Percentiles rank a stretch among this genome's conserved stretches.
phyloP scores from a whole-genome alignment of 2,329 filamentous ascomycete genomes.

The Diaporthe amygdali region DNA sequence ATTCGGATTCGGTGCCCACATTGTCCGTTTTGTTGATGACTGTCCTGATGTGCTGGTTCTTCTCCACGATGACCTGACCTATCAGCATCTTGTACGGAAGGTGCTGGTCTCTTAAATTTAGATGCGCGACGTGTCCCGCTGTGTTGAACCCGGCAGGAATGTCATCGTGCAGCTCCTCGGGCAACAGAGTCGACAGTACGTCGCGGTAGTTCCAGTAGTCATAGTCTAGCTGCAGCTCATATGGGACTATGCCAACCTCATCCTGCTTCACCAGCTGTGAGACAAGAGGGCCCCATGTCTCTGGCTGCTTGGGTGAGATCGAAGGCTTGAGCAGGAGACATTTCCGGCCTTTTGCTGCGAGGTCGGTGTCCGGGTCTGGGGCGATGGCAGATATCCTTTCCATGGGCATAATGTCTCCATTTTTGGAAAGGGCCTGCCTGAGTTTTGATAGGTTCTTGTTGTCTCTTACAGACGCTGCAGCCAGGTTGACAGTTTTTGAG shows the following conservation, averaged over 20 bases:
- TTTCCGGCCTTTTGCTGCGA: conserved; percentile 61
- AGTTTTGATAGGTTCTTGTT: conserved; percentile 76
- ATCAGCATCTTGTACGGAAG: conserved; percentile 87
- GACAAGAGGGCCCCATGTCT: conserved; percentile 78
- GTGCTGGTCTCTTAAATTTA: conserved; percentile 86
- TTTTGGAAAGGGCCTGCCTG: conserved; percentile 68
- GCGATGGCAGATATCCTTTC: conserved; percentile 69
- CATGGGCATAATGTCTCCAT: conserved; percentile 68
- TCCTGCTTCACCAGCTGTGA: conserved; percentile 71
- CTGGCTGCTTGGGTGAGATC: conserved; percentile 62
- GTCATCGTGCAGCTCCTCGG: conserved; percentile 78
- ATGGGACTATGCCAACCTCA: conserved; percentile 75
- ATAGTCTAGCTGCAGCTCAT: conserved; percentile 78
- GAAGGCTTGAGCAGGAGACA: conserved; percentile 65
- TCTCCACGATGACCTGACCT: conserved; percentile 85
- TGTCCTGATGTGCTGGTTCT: conserved; percentile 80
- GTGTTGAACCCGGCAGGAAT: conserved; percentile 86
- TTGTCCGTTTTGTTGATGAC: conserved; percentile 96
- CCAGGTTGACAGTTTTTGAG: conserved; percentile 73
- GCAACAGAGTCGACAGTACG: conserved; percentile 81
- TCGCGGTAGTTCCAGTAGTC: conserved; percentile 87
- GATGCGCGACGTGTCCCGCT: conserved; percentile 89
- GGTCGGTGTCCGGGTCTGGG: conserved; percentile 62
- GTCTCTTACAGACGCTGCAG: conserved; percentile 80
- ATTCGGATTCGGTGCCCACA: conserved; percentile 84